A percentile compares a stretch with the other conserved stretches of the same genome.
Conservation (phyloP, 768 basidiomycete species). For the Mycena metata region DNA sequence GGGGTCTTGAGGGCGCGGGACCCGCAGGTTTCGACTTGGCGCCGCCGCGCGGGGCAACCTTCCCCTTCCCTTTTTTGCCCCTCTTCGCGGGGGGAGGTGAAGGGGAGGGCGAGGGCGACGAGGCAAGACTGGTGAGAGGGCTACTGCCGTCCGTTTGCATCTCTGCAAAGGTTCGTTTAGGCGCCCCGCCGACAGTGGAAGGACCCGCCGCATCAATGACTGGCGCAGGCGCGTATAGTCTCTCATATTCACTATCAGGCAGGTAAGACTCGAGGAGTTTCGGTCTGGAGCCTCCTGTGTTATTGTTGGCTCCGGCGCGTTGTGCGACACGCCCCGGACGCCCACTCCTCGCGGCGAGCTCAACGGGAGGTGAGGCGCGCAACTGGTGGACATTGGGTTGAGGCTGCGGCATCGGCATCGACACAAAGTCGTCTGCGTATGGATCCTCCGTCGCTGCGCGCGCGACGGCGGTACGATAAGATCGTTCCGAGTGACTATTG, state of each 20-base stretch:
- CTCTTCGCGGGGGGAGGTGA: conserved; percentile 19
- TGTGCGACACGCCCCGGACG: not conserved
- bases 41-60: not conserved
- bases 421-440: conserved; percentile 24
- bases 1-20: not conserved
- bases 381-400: not conserved
- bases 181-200: not conserved
- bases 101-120: not conserved
- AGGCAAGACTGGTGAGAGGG: conserved; percentile 15
- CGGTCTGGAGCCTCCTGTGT: not conserved
- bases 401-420: no score
- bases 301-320: not conserved
- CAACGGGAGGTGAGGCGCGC: not conserved
- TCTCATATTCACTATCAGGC: not conserved
- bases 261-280: not conserved
- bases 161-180: conserved; percentile 19
- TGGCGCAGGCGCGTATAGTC: not conserved
- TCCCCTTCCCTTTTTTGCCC: conserved; percentile 4
- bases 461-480: not conserved
- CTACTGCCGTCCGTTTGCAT: conserved; percentile 19
- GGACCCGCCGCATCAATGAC: not conserved
- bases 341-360: not conserved
- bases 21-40: not conserved
- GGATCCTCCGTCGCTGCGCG: conserved; percentile 34
- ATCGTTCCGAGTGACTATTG: not conserved